Evolutionary conservation across 768 basidiomycete species (phyloP).

Genomic region (Auricularia auricula-judae): DNA sequence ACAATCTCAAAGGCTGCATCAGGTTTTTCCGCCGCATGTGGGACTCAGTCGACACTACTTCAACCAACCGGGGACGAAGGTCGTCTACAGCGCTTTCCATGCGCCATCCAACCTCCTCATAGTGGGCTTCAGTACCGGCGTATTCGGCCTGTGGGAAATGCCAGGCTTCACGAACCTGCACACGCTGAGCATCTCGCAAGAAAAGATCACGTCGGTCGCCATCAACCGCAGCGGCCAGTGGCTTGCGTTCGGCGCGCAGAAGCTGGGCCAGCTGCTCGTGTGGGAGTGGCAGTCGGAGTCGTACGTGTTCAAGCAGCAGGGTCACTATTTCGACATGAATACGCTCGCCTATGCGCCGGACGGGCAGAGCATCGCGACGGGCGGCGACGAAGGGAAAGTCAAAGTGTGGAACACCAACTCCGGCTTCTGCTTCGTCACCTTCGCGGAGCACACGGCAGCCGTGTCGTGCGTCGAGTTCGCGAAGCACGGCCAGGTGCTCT

Average conservation of each 20-base stretch:
- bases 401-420: slow-evolving; percentile 96
- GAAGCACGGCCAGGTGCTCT: slow-evolving; percentile 82
- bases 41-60: slow-evolving; percentile 61
- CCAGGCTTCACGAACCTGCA: slow-evolving; percentile 88
- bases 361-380: slow-evolving; percentile 91
- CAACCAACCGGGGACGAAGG: slow-evolving; percentile 76
- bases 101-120: slow-evolving; percentile 72
- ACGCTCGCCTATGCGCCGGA: slow-evolving; percentile 86
- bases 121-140: slow-evolving; percentile 90
- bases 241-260: slow-evolving; percentile 93
- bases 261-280: slow-evolving; percentile 91
- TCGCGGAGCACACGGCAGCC: slow-evolving; percentile 84
- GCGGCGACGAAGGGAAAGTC: slow-evolving; percentile 96
- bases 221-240: slow-evolving; percentile 92
- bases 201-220: slow-evolving; percentile 91
- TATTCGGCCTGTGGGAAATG: slow-evolving; percentile 98
- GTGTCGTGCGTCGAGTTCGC: slow-evolving; percentile 84
- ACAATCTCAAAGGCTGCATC: no score
- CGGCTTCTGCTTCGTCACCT: slow-evolving; percentile 97
- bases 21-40: no score
- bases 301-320: slow-evolving; percentile 96
- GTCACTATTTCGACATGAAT: slow-evolving; percentile 98
- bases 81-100: slow-evolving; percentile 85
- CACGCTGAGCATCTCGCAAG: slow-evolving; percentile 94
- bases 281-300: slow-evolving; percentile 99